These are phyloP conservation scores for Marasmius oreades DNA, from an alignment of 1,284 basidiomycete species.

Conservation along the genomic window DNA sequence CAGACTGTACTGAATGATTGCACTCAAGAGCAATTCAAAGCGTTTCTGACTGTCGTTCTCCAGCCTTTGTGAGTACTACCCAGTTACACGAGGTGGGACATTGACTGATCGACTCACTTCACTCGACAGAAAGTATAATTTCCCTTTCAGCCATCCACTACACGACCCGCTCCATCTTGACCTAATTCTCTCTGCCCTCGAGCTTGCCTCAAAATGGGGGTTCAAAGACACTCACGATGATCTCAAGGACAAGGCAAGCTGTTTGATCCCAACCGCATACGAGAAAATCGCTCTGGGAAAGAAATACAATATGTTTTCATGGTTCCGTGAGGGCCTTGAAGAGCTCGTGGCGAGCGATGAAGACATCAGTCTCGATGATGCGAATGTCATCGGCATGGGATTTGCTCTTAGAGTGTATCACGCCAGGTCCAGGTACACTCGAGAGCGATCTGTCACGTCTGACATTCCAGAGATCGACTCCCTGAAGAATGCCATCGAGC, in stretches of 20 bases:
- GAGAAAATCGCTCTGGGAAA: not conserved
- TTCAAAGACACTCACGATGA: not conserved
- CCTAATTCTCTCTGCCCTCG: constrained; percentile 1
- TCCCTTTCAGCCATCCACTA: not conserved
- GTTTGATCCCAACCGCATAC: not conserved
- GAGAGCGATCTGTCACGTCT: not conserved
- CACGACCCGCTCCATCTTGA: not conserved
- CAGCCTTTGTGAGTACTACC: not conserved
- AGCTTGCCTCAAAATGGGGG: constrained; percentile 1
- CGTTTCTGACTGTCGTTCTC: constrained; percentile 1
- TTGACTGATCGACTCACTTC: not conserved
- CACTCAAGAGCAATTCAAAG: not conserved
- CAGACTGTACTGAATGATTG: not conserved
- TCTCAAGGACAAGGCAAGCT: not conserved
- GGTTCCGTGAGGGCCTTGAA: constrained; percentile 1
- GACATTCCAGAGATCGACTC: too few relatives aligned
- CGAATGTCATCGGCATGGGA: not conserved
- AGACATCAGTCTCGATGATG: constrained; percentile 2
- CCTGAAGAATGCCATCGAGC: not conserved
- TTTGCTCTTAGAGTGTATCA: constrained; percentile 3
- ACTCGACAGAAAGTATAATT: not conserved
- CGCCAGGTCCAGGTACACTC: not conserved
- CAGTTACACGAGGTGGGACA: not conserved
- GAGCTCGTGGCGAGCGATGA: constrained; percentile 2
- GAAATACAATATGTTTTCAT: not conserved